Evolutionary conservation across 1,139 yeast species (phyloP).

Genomic region (Zygosaccharomyces pseudobailii): DNA sequence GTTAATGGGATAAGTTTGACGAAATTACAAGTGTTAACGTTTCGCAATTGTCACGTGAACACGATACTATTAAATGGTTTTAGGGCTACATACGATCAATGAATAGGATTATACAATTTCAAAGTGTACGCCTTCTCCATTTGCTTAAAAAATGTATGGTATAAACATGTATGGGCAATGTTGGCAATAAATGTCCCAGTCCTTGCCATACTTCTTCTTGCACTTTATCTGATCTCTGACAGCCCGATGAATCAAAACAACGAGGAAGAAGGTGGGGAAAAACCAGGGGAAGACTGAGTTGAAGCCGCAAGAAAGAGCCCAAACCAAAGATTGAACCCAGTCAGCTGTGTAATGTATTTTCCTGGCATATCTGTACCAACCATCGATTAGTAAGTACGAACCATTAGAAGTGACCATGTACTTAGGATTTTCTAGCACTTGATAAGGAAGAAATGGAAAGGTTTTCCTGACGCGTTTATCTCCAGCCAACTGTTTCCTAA

Average conservation of each 20-base stretch:
- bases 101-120: neutral
- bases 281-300: constrained; percentile 91
- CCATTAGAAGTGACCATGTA: constrained; percentile 85
- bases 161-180: constrained; percentile 90
- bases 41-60: neutral
- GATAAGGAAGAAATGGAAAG: constrained; percentile 89
- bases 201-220: constrained; percentile 81
- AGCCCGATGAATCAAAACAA: constrained; percentile 85
- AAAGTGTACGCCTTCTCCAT: neutral
- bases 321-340: constrained; percentile 76
- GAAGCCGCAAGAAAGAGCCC: constrained; percentile 92
- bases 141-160: constrained; percentile 65
- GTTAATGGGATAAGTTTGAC: neutral
- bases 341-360: constrained; percentile 95
- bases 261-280: constrained; percentile 84
- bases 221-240: constrained; percentile 82
- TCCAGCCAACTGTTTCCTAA: constrained; percentile 84
- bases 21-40: neutral
- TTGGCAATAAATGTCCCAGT: constrained; percentile 82
- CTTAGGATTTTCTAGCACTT: constrained; percentile 73
- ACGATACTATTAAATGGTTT: neutral
- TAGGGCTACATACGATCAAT: neutral
- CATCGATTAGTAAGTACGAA: constrained; percentile 77
- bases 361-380: constrained; percentile 91
- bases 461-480: constrained; percentile 69